Percentiles rank a stretch among this genome's conserved stretches.
Conservation (phyloP, 306 rosid species). For the Cicer yamashitae region DNA sequence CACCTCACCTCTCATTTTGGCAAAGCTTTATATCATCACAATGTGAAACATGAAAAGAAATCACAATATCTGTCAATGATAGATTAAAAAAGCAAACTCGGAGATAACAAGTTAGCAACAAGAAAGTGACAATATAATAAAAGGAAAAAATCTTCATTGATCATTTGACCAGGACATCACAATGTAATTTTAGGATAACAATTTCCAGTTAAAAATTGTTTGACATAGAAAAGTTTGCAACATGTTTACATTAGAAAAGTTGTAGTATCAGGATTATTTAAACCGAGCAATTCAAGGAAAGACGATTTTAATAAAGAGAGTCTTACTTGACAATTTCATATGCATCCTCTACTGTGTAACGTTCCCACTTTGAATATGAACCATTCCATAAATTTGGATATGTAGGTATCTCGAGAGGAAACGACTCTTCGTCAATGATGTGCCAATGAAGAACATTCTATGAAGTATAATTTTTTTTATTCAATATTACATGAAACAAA, state of each 20-base stretch:
- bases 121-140: conserved; percentile 24
- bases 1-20: conserved; percentile 82
- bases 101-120: conserved; percentile 2
- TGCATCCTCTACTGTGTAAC: conserved; percentile 92
- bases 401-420: conserved; percentile 90
- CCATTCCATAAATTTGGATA: conserved; percentile 96
- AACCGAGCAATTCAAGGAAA: conserved; percentile 19
- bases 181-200: conserved; percentile 14
- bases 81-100: conserved; percentile 45
- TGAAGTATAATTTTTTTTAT: conserved; percentile 50
- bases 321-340: conserved; percentile 86
- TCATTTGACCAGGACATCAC: conserved; percentile 24
- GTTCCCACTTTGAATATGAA: conserved; percentile 88
- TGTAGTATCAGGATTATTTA: conserved; percentile 8
- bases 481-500: conserved; percentile 54
- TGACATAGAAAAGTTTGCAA: neutral
- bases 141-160: conserved; percentile 27
- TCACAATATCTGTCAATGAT: conserved; percentile 46
- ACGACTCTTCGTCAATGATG: conserved; percentile 84
- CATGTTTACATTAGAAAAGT: conserved; percentile 4
- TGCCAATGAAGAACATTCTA: conserved; percentile 99
- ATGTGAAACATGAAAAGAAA: conserved; percentile 49
- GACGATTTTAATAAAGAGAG: conserved; percentile 35
- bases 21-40: conserved; percentile 69
- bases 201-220: conserved; percentile 26